A percentile compares a stretch with the other conserved stretches of the same genome.
Conservation (phyloP, 2,329 filamentous ascomycete species). For the Acephala macrosclerotiorum region DNA sequence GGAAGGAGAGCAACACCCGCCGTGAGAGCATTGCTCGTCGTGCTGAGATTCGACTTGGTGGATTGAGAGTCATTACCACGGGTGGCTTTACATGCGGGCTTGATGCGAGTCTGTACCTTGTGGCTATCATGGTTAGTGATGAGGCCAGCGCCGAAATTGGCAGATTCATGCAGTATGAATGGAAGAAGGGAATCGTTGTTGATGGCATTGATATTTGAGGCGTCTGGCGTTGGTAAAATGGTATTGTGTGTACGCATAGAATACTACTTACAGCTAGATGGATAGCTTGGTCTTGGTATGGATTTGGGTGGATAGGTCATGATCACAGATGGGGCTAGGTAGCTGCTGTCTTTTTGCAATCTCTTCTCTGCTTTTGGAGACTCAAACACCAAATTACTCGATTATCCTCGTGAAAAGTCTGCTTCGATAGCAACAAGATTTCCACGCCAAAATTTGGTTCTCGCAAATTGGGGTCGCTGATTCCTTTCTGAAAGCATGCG, state of each 20-base stretch:
- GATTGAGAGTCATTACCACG: slow-evolving; percentile 77
- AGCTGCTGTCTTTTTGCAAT: slow-evolving; percentile 21
- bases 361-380: slow-evolving; percentile 20
- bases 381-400: too few species aligned
- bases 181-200: slow-evolving; percentile 85
- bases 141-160: slow-evolving; percentile 79
- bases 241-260: slow-evolving; percentile 21
- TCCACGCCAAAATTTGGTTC: too few species aligned
- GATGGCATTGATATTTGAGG: slow-evolving; percentile 82
- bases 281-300: not conserved
- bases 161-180: slow-evolving; percentile 79
- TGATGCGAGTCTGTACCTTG: slow-evolving; percentile 84
- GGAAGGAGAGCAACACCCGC: slow-evolving; percentile 75
- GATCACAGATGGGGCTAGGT: slow-evolving; percentile 16
- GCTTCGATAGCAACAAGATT: too few species aligned
- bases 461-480: too few species aligned
- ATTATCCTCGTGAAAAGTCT: too few species aligned
- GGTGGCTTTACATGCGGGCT: slow-evolving; percentile 82
- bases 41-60: slow-evolving; percentile 65
- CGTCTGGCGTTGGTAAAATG: slow-evolving; percentile 21
- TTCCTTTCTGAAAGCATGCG: too few species aligned
- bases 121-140: slow-evolving; percentile 82
- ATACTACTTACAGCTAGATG: slow-evolving; percentile 16
- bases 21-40: slow-evolving; percentile 84
- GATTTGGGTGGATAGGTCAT: slow-evolving; percentile 11